A percentile compares a stretch with the other conserved stretches of the same genome.
Conservation (phyloP, 805 yeast genomes). For the Candida hungchunana region DNA sequence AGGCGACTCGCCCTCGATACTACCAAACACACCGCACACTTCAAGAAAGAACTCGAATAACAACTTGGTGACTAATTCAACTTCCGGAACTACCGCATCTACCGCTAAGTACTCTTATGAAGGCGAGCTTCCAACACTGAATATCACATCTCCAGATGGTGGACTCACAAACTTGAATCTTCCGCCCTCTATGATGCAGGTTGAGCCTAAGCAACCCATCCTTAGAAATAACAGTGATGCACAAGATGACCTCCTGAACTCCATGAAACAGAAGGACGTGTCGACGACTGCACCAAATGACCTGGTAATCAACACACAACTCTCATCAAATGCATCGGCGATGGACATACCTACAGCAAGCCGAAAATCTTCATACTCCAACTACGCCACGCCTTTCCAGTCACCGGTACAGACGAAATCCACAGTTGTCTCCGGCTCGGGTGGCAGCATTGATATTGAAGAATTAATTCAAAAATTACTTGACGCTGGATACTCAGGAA, state of each 20-base stretch:
- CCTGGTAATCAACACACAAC: constrained; percentile 3
- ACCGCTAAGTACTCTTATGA: no score
- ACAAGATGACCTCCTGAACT: constrained; percentile 16
- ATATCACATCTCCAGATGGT: constrained; percentile 27
- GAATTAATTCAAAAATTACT: constrained; percentile 84
- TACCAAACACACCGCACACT: constrained; percentile 25
- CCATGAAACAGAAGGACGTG: constrained; percentile 8
- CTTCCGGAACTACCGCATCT: constrained; percentile 8
- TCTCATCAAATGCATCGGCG: neutral
- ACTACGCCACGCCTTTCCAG: constrained; percentile 24
- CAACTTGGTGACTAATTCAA: constrained; percentile 13
- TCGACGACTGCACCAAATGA: constrained; percentile 7
- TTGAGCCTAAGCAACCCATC: constrained; percentile 73
- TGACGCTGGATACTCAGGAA: constrained; percentile 96
- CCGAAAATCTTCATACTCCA: constrained; percentile 23
- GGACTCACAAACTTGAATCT: constrained; percentile 32
- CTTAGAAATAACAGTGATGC: constrained; percentile 44
- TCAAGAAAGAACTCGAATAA: constrained; percentile 25
- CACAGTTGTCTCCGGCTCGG: constrained; percentile 20
- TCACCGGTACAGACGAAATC: constrained; percentile 20
- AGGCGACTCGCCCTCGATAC: constrained; percentile 25
- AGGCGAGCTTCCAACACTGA: constrained; percentile 20
- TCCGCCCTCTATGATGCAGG: constrained; percentile 66
- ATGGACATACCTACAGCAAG: constrained; percentile 27
- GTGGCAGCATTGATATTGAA: constrained; percentile 54